Percentiles rank a stretch among this genome's conserved stretches.
Conservation (phyloP, 176 grass and related monocot genomes). For the Raddia distichophylla region DNA sequence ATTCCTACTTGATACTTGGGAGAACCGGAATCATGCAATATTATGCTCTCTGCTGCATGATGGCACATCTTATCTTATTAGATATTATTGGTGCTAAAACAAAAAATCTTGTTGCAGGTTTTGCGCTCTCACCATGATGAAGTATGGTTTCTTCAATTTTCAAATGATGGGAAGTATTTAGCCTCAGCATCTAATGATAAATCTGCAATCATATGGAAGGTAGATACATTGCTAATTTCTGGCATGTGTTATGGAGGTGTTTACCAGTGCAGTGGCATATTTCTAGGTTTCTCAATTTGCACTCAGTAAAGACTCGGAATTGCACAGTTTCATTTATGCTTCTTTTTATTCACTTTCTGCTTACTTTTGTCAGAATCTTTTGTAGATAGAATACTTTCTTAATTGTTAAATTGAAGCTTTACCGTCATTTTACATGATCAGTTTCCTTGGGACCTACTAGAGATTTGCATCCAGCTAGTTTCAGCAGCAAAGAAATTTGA, state of each 20-base stretch:
- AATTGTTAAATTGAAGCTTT: constrained; percentile 1
- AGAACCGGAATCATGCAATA: neutral
- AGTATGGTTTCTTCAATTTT: constrained; percentile 96
- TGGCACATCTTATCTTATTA: neutral
- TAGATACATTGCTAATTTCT: constrained; percentile 39
- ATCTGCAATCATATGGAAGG: constrained; percentile 96
- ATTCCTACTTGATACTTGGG: neutral
- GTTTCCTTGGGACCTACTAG: neutral
- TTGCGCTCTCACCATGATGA: constrained; percentile 74
- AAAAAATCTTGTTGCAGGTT: constrained; percentile 52
- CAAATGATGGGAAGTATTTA: constrained; percentile 88
- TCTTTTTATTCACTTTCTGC: neutral
- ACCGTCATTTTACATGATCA: constrained; percentile 16
- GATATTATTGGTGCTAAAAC: constrained; percentile 25
- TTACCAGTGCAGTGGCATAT: neutral
- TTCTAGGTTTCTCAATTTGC: constrained; percentile 13
- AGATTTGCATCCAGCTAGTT: neutral
- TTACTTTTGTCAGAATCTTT: constrained; percentile 8
- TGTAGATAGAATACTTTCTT: neutral
- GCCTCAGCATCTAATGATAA: constrained; percentile 87
- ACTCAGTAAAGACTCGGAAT: constrained; percentile 1
- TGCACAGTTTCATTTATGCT: neutral
- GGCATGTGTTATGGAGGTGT: constrained; percentile 29
- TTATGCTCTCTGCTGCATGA: constrained; percentile 11
- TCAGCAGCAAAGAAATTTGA: neutral